Evolutionary conservation across 1,284 basidiomycete species (phyloP).

Genomic region (Vanrija sp.): DNA sequence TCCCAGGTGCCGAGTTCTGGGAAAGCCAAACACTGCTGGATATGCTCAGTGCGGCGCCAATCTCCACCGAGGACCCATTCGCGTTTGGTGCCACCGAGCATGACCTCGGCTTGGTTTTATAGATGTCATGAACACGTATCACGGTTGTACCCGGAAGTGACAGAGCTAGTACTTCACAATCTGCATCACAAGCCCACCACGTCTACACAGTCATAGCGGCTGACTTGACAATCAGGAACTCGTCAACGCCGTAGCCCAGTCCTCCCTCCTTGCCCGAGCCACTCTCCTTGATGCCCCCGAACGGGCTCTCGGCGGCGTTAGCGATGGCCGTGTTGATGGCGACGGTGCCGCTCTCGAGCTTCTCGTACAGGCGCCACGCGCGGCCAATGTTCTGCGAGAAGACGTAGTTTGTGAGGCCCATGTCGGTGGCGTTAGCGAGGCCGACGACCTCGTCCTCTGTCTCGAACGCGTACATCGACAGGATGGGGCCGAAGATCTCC

Average conservation of each 20-base stretch:
- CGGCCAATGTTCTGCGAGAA: conserved; percentile 79
- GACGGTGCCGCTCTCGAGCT: conserved; percentile 86
- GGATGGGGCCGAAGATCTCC: conserved; percentile 77
- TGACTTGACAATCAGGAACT: conserved; percentile 16
- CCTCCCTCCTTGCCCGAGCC: conserved; percentile 27
- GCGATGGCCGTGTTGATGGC: conserved; percentile 68
- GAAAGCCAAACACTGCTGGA: conserved; percentile 14
- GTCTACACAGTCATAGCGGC: conserved; percentile 9
- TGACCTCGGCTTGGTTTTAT: too few species aligned
- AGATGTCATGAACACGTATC: too few species aligned
- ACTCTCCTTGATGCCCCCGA: conserved; percentile 63
- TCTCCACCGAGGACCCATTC: conserved; percentile 20
- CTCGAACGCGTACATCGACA: conserved; percentile 64
- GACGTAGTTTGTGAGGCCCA: conserved; percentile 88
- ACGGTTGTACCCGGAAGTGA: too few species aligned
- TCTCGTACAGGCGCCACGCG: conserved; percentile 90
- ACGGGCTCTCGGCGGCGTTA: conserved; percentile 73
- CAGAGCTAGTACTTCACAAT: neutral
- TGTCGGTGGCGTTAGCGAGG: conserved; percentile 72
- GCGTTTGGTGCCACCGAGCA: conserved; percentile 2
- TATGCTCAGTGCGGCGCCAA: conserved; percentile 12
- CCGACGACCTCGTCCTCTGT: conserved; percentile 85
- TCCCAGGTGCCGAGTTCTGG: conserved; percentile 9
- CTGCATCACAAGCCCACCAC: neutral
- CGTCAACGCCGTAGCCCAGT: conserved; percentile 16